Evolutionary conservation across 139 green algal genomes (phyloP).

Genomic region (Micractinium conductrix): DNA sequence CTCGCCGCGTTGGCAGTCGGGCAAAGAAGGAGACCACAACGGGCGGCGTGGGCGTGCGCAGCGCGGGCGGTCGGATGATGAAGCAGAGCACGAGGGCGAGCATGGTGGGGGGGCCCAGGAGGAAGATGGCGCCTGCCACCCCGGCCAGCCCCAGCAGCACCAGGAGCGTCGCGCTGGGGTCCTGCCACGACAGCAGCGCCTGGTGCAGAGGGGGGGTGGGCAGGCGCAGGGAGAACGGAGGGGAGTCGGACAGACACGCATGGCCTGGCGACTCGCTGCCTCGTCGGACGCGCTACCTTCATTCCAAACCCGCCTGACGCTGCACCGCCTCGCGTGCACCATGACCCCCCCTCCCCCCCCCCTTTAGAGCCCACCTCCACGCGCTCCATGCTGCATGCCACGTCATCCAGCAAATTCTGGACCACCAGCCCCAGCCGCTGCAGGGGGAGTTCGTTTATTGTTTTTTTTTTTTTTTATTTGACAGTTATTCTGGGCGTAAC

Average conservation of each 20-base stretch:
- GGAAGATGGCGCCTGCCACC: slow-evolving; percentile 17
- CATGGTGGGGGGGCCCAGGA: slow-evolving; percentile 17
- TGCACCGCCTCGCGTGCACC: not conserved
- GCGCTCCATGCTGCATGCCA: slow-evolving; percentile 32
- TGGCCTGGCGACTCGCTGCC: too few species aligned
- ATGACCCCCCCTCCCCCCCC: not conserved
- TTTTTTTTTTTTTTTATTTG: too few species aligned
- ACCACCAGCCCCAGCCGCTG: slow-evolving; percentile 35
- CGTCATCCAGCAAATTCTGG: slow-evolving; percentile 32
- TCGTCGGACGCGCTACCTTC: too few species aligned
- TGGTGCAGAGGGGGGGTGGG: not conserved
- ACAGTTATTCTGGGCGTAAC: too few species aligned
- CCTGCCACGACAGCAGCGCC: slow-evolving; percentile 34
- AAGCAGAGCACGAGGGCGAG: slow-evolving; percentile 36
- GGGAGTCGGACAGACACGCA: not conserved
- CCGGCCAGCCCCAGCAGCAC: slow-evolving; percentile 1
- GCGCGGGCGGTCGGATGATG: slow-evolving; percentile 39
- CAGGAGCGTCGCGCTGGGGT: slow-evolving; percentile 26
- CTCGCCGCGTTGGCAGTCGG: slow-evolving; percentile 27
- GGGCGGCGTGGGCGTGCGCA: slow-evolving; percentile 45
- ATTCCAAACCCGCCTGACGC: not conserved
- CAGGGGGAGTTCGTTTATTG: too few species aligned
- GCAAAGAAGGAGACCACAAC: slow-evolving; percentile 31
- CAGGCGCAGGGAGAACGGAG: not conserved
- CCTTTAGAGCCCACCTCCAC: slow-evolving; percentile 13